Conservation (phyloP, 1,284 basidiomycete species). For the Cutaneotrichosporon curvatum region DNA sequence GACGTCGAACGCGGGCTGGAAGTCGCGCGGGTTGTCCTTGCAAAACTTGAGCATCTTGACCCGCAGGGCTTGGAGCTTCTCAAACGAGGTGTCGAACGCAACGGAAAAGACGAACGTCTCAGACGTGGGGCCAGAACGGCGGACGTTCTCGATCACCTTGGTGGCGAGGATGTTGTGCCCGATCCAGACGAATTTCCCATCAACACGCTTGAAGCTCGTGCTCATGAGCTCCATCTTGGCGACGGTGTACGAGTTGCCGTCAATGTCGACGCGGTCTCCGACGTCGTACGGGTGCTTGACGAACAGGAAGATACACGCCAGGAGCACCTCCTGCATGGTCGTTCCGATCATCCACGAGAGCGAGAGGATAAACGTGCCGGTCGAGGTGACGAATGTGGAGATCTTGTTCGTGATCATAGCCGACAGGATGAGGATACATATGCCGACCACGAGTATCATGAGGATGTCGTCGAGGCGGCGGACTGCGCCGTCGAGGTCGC, state of each 20-base stretch:
- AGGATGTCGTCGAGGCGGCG: conserved; percentile 53
- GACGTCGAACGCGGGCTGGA: conserved; percentile 62
- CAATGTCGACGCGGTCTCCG: conserved; percentile 64
- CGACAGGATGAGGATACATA: conserved; percentile 66
- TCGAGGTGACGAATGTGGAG: conserved; percentile 66
- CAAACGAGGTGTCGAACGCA: conserved; percentile 68
- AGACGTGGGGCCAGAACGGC: conserved; percentile 49
- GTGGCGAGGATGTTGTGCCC: conserved; percentile 58
- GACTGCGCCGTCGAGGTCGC: conserved; percentile 83
- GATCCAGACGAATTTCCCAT: conserved; percentile 56
- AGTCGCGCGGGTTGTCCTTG: conserved; percentile 63
- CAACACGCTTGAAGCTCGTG: conserved; percentile 52
- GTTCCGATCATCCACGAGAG: conserved; percentile 83
- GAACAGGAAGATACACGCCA: conserved; percentile 68
- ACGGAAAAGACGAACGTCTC: conserved; percentile 69
- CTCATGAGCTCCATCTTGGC: conserved; percentile 79
- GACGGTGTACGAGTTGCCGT: conserved; percentile 59
- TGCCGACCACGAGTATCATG: conserved; percentile 52
- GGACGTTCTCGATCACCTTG: conserved; percentile 54
- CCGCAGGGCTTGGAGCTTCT: conserved; percentile 71
- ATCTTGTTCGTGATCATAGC: conserved; percentile 65
- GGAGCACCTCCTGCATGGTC: conserved; percentile 50
- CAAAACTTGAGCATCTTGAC: conserved; percentile 76
- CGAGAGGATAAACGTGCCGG: conserved; percentile 74
- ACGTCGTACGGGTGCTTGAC: conserved; percentile 80